phyloP scores from a whole-genome alignment of 345 rosid species.

The Arabidopsis thaliana region DNA sequence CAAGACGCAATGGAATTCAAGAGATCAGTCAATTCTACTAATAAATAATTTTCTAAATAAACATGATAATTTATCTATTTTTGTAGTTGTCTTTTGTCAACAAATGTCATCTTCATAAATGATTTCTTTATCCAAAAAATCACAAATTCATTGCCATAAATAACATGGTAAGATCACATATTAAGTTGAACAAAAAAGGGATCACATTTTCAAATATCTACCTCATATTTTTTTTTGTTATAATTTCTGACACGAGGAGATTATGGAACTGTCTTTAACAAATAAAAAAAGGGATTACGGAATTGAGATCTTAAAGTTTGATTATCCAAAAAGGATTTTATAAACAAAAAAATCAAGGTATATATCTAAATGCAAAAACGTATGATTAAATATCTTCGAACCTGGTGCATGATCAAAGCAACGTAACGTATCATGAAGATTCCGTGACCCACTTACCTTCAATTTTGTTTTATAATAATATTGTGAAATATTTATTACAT shows the following conservation, averaged over 20 bases:
- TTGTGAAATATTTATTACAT: constrained; percentile 19
- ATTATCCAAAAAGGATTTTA: background rate
- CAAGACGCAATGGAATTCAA: too few relatives aligned
- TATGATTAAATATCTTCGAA: constrained; percentile 30
- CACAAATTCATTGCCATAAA: too few relatives aligned
- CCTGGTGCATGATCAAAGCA: constrained; percentile 36
- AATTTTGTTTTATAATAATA: background rate
- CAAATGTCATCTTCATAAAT: too few relatives aligned
- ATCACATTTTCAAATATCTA: background rate
- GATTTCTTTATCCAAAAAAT: too few relatives aligned
- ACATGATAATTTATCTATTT: too few relatives aligned
- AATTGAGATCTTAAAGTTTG: background rate
- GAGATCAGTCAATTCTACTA: too few relatives aligned
- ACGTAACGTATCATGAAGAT: constrained; percentile 46
- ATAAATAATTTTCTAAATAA: too few relatives aligned
- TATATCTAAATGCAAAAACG: constrained; percentile 6
- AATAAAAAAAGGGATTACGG: too few relatives aligned
- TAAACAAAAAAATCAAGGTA: background rate
- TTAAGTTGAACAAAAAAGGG: too few relatives aligned
- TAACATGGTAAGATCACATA: too few relatives aligned
- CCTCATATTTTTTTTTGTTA: background rate
- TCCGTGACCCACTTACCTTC: constrained; percentile 48
- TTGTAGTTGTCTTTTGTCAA: too few relatives aligned
- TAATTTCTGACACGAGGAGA: background rate
- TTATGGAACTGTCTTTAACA: background rate